Conservation (phyloP, 73 alveolate species). For the Tetrahymena borealis region DNA sequence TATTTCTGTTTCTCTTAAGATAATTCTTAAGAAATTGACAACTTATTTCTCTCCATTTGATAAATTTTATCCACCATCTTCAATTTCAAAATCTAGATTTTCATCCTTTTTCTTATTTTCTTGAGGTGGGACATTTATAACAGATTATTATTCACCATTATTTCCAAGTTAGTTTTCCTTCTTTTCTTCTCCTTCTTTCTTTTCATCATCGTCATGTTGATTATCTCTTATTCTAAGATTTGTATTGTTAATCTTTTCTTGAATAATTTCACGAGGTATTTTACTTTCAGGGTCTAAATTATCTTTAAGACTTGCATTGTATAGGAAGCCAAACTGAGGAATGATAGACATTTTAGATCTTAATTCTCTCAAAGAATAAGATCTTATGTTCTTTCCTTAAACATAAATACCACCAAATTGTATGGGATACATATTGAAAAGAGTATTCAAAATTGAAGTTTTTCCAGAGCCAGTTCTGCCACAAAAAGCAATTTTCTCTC, state of each 20-base stretch:
- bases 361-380: conserved; percentile 43
- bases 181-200: background rate
- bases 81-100: conserved; percentile 47
- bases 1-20: conserved; percentile 57
- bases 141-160: background rate
- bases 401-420: conserved; percentile 32
- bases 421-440: conserved; percentile 65
- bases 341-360: conserved; percentile 63
- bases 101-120: conserved; percentile 7
- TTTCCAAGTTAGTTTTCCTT: background rate
- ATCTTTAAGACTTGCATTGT: conserved; percentile 18
- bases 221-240: background rate
- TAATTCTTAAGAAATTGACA: conserved; percentile 62
- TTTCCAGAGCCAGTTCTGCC: conserved; percentile 92
- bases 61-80: conserved; percentile 61
- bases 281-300: conserved; percentile 16
- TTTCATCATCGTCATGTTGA: background rate
- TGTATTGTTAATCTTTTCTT: background rate
- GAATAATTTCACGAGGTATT: background rate
- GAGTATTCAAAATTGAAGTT: conserved; percentile 63
- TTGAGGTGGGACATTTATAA: background rate
- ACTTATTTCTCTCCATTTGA: conserved; percentile 70
- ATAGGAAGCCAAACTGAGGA: conserved; percentile 58
- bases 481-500: conserved; percentile 67
- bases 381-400: conserved; percentile 55